phyloP scores from a whole-genome alignment of 768 basidiomycete genomes.

The Wakefieldia striispora region DNA sequence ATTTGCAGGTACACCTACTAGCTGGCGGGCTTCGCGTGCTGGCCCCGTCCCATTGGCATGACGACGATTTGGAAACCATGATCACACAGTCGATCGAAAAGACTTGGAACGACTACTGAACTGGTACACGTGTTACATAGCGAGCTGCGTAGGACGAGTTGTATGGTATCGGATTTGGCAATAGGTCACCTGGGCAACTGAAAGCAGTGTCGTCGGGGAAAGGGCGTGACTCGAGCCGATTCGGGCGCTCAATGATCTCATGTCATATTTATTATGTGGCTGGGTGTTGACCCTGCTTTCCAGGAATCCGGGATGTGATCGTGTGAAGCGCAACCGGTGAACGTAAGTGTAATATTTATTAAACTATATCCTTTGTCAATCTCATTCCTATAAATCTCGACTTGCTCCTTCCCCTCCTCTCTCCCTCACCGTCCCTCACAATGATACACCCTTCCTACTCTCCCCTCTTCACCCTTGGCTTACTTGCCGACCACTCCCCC shows the following conservation, averaged over 20 bases:
- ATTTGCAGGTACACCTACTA: too few species aligned
- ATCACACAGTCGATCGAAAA: too few species aligned
- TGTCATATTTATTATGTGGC: constrained; percentile 6
- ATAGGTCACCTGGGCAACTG: too few species aligned
- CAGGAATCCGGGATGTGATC: constrained; percentile 10
- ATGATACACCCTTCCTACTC: constrained; percentile 40
- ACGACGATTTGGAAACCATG: not conserved
- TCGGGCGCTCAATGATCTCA: not conserved
- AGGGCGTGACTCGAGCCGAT: too few species aligned
- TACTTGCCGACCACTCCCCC: constrained; percentile 38
- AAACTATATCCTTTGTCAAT: constrained; percentile 15
- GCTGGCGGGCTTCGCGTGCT: too few species aligned
- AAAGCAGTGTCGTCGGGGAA: too few species aligned
- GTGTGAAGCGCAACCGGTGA: not conserved
- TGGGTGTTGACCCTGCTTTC: constrained; percentile 10
- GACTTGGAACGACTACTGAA: too few species aligned
- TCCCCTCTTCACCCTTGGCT: constrained; percentile 63
- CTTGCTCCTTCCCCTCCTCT: not conserved
- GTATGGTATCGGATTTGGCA: too few species aligned
- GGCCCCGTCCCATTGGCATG: not conserved
- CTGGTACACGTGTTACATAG: too few species aligned
- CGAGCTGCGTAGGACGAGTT: too few species aligned
- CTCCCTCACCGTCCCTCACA: not conserved
- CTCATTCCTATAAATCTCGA: constrained; percentile 14
- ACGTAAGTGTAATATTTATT: constrained; percentile 10